These are phyloP conservation scores for Psilocybe cyanescens DNA, from an alignment of 768 basidiomycete genomes.

Conservation along the genomic window DNA sequence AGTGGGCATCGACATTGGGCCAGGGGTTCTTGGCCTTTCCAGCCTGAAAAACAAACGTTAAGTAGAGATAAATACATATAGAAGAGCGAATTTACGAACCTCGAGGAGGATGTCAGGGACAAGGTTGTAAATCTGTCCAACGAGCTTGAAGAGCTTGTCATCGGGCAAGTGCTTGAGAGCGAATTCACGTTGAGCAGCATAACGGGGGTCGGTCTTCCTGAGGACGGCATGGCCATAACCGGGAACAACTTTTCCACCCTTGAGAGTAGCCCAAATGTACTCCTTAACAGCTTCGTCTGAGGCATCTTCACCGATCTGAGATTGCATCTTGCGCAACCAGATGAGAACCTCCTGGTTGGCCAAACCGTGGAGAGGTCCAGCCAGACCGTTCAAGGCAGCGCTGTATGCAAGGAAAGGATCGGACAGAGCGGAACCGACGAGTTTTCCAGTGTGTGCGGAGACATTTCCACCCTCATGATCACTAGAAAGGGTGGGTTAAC, in stretches of 20 bases:
- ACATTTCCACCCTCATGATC: conserved; percentile 99
- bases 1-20: conserved; percentile 98
- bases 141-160: conserved; percentile 93
- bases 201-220: conserved; percentile 91
- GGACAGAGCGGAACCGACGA: conserved; percentile 93
- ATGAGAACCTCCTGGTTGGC: conserved; percentile 97
- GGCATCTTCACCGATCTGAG: conserved; percentile 83
- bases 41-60: conserved; percentile 46
- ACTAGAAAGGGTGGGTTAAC: conserved; percentile 34
- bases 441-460: conserved; percentile 92
- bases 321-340: conserved; percentile 95
- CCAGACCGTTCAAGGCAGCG: conserved; percentile 94
- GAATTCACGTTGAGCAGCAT: conserved; percentile 89
- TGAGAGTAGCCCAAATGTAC: conserved; percentile 95
- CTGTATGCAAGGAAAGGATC: conserved; percentile 96
- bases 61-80: not conserved
- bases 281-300: conserved; percentile 88
- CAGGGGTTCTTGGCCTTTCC: conserved; percentile 94
- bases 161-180: conserved; percentile 83
- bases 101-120: conserved; percentile 91
- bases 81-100: conserved; percentile 35
- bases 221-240: conserved; percentile 90
- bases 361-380: conserved; percentile 95
- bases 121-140: conserved; percentile 84
- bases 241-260: conserved; percentile 92